Conservation (phyloP, 2,329 filamentous ascomycete species). For the Claviceps capensis region DNA sequence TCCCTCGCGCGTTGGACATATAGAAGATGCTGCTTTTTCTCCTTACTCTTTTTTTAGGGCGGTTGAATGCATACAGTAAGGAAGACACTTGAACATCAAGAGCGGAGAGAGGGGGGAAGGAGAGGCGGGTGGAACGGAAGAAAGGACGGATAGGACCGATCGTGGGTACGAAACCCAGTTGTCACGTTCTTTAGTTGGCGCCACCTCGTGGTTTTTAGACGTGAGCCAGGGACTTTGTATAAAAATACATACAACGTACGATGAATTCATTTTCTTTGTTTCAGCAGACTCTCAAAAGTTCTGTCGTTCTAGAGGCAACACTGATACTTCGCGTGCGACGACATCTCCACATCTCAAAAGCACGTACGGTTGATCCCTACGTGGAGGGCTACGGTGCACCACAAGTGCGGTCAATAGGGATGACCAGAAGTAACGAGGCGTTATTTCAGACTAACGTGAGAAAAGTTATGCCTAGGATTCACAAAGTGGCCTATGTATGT, state of each 20-base stretch:
- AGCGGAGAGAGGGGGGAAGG: constrained; percentile 7
- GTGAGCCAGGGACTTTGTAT: constrained; percentile 23
- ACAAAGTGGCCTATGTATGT: no score
- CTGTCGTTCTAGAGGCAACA: no score
- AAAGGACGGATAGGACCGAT: not conserved
- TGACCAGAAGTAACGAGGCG: no score
- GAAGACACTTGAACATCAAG: not conserved
- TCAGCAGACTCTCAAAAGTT: no score
- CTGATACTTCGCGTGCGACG: no score
- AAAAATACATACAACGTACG: constrained; percentile 20
- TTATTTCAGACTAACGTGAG: no score
- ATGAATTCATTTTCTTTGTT: constrained; percentile 6
- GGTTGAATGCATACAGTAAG: constrained; percentile 7
- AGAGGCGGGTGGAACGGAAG: not conserved
- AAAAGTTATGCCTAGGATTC: no score
- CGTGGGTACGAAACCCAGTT: not conserved
- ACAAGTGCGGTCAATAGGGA: no score
- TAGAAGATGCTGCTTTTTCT: constrained; percentile 7
- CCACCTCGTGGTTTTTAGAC: constrained; percentile 21
- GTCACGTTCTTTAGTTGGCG: constrained; percentile 11
- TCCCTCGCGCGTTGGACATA: constrained; percentile 1
- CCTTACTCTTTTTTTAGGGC: not conserved
- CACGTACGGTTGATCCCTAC: no score
- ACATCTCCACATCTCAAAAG: no score
- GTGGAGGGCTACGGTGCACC: no score